Evolutionary conservation across 768 basidiomycete species (phyloP).

Genomic region (Boletellus ananas): DNA sequence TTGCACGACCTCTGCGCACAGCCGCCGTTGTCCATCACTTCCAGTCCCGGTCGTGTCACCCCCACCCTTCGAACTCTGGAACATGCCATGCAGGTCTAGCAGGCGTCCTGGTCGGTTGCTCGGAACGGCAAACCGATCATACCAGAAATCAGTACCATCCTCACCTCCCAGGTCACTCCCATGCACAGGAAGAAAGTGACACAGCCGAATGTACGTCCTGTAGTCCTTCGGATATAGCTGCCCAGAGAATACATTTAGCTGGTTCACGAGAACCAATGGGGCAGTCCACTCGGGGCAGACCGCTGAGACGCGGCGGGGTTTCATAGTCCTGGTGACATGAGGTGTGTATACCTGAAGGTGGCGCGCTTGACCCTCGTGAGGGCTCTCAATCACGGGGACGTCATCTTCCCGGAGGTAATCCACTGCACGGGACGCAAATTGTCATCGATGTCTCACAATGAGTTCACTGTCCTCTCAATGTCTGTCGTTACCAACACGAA

Average conservation of each 20-base stretch:
- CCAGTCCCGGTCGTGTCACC: no score
- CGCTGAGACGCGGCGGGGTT: conserved; percentile 31
- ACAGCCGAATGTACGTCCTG: conserved; percentile 25
- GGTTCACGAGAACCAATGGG: conserved; percentile 7
- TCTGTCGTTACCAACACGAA: conserved; percentile 15
- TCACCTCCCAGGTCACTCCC: conserved; percentile 11
- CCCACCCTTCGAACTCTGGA: no score
- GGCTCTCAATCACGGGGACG: conserved; percentile 39
- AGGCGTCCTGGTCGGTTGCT: conserved; percentile 9
- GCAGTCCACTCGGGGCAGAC: neutral
- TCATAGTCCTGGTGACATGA: conserved; percentile 31
- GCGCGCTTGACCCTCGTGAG: conserved; percentile 36
- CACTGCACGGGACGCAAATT: no score
- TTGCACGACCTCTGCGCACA: no score
- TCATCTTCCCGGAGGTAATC: conserved; percentile 14
- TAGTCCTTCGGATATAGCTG: conserved; percentile 31
- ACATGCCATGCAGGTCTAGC: no score
- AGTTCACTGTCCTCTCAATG: conserved; percentile 12
- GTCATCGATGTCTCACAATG: conserved; percentile 4
- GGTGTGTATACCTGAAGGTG: conserved; percentile 44
- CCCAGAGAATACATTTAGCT: conserved; percentile 32
- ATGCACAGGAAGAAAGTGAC: conserved; percentile 28
- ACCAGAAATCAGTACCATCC: conserved; percentile 2
- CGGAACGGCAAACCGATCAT: conserved; percentile 22
- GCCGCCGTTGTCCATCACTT: no score